Evolutionary conservation across 2,329 filamentous ascomycete species (phyloP).

Genomic region (Penicillium sp.): DNA sequence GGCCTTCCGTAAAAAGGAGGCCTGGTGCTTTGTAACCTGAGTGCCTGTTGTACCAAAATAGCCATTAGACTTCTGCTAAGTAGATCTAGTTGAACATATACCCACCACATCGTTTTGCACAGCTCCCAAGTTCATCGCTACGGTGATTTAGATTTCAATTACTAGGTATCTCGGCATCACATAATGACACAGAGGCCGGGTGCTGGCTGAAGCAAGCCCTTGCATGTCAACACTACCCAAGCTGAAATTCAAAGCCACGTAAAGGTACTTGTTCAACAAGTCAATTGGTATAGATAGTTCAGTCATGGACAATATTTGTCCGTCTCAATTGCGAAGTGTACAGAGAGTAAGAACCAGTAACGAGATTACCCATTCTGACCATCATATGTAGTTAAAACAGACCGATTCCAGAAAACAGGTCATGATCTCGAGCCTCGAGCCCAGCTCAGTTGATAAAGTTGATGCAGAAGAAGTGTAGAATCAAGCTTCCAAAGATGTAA

Average conservation of each 20-base stretch:
- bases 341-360: background rate
- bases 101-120: slow-evolving; percentile 3
- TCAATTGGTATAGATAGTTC: background rate
- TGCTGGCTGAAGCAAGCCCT: no score
- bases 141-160: no score
- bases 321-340: background rate
- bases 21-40: slow-evolving; percentile 36
- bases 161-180: no score
- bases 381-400: background rate
- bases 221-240: background rate
- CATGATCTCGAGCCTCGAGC: background rate
- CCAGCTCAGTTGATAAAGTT: slow-evolving; percentile 92
- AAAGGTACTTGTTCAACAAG: background rate
- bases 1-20: slow-evolving; percentile 36
- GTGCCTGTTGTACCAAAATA: slow-evolving; percentile 1
- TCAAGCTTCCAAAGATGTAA: slow-evolving; percentile 89
- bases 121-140: background rate
- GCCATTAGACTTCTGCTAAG: slow-evolving; percentile 2
- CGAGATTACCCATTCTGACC: background rate
- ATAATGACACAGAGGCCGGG: no score
- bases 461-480: slow-evolving; percentile 97
- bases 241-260: background rate
- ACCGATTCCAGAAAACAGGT: slow-evolving; percentile 1
- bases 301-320: background rate
- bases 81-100: slow-evolving; percentile 12